Base-by-base conservation (phyloP, 768 basidiomycete genomes). In the Rhodosporidiobolus sp. region DNA sequence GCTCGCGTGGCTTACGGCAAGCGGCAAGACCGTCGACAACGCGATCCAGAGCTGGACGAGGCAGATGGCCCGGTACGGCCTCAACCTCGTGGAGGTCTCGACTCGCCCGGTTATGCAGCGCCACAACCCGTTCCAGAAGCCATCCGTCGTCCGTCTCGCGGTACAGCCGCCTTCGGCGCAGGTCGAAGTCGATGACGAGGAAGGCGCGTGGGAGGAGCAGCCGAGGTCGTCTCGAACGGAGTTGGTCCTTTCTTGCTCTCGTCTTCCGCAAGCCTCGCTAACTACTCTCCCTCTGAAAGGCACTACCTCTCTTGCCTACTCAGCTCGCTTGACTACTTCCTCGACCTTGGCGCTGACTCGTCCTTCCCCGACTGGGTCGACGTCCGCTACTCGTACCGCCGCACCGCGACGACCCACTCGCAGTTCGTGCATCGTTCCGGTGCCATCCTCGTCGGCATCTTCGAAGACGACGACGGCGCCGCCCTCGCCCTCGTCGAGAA, bases 1-100 rank as follows among this genome's bases (percentile, higher is more conserved):
- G 81, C 84, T 99, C 38, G 91, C 95, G 72, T 99, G 96, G 95
- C 89, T 98, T 52, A 94, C 92, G 4, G 90, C 94, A 3, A 94
- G 93, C 1, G 92, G 94, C 32, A 87, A 91, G 30, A 89, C 88
- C 73, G 90, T 98, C 63, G 94, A 97, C 74, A 93, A 95, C 75
- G 86, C 89, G 63, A 84, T 96, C 32, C 87, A 89, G 50, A 85
- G 86, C 63, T 94, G 93, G 90, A 87, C 86, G 66, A 85, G 90
- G 52, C 85, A 86, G 8, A 91, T 94, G 56, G 94, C 95, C 73
- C 86, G 89, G 62, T 93, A 93, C 72, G 95, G 95, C 6, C 84
- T 98, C 66, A 91, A 88, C 79, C 87, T 99, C 17, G 90, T 97
- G 32, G 96, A 98, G 79, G 76, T 74, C 14, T 67, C 67, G 38